These are phyloP conservation scores for Candida awuae DNA, from an alignment of 805 yeast species.

Conservation along the genomic window DNA sequence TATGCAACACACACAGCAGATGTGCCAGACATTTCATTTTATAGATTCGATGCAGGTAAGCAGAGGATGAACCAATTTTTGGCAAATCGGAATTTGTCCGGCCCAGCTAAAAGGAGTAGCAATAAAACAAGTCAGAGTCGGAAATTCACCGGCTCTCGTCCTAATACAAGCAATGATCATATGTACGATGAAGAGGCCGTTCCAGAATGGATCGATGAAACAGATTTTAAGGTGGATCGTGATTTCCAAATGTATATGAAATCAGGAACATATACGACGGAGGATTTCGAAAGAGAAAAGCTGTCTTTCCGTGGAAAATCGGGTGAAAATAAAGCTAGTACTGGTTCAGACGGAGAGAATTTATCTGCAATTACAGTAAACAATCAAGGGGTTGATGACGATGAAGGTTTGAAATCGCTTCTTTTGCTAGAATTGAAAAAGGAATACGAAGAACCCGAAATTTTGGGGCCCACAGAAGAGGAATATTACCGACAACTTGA, in stretches of 20 bases:
- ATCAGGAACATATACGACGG: constrained; percentile 22
- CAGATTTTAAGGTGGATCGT: constrained; percentile 27
- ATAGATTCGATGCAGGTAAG: constrained; percentile 19
- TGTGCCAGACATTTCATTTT: constrained; percentile 19
- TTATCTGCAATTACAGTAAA: background rate
- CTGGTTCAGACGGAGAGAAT: background rate
- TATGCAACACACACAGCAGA: constrained; percentile 16
- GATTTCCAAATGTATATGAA: constrained; percentile 21
- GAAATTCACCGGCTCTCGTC: no score
- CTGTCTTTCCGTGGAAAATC: constrained; percentile 13
- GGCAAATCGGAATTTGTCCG: background rate
- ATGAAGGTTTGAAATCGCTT: no score
- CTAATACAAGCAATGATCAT: background rate
- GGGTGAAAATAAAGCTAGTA: background rate
- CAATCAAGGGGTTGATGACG: no score
- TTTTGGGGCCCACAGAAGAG: constrained; percentile 12
- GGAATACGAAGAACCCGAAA: constrained; percentile 10
- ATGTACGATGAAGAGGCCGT: constrained; percentile 9
- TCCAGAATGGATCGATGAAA: constrained; percentile 28
- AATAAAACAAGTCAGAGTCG: constrained; percentile 3
- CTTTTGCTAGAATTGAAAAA: constrained; percentile 8
- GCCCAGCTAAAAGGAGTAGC: background rate
- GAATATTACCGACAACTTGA: constrained; percentile 6
- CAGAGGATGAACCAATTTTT: constrained; percentile 4
- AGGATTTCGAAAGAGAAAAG: constrained; percentile 27